Evolutionary conservation across 2,329 filamentous ascomycete genomes (phyloP).

Genomic region (Botrytis paeoniae): DNA sequence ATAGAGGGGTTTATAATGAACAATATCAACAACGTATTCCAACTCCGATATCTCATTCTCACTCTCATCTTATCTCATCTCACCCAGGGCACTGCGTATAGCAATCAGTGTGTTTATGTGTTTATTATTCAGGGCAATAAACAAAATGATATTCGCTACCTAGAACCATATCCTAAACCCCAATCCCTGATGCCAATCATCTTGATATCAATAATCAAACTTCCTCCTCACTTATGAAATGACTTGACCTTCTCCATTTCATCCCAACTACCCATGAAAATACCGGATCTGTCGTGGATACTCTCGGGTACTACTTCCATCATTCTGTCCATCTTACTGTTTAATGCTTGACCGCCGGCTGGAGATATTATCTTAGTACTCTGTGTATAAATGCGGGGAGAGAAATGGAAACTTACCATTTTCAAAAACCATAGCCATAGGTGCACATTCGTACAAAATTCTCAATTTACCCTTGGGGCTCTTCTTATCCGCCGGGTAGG

Average conservation of each 20-base stretch:
- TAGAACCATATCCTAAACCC: constrained; percentile 24
- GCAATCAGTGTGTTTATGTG: neutral
- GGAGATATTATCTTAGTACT: constrained; percentile 3
- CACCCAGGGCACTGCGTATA: neutral
- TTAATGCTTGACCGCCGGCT: constrained; percentile 90
- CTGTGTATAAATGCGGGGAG: neutral
- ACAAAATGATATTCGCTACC: constrained; percentile 8
- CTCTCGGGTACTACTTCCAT: constrained; percentile 82
- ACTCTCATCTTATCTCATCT: neutral
- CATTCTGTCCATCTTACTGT: constrained; percentile 90
- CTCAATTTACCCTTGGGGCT: constrained; percentile 96
- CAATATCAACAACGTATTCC: neutral
- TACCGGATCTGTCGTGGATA: constrained; percentile 93
- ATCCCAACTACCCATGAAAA: constrained; percentile 92
- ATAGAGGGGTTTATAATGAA: too few species aligned
- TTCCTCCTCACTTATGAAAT: constrained; percentile 43
- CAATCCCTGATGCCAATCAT: neutral
- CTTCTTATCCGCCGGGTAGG: constrained; percentile 97
- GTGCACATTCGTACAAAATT: constrained; percentile 96
- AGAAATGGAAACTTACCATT: constrained; percentile 64
- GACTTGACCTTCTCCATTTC: constrained; percentile 88
- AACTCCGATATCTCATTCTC: neutral
- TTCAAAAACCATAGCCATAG: constrained; percentile 98
- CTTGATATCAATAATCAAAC: neutral
- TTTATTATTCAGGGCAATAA: neutral